Evolutionary conservation across 192 early-diverging fungal genomes (phyloP).

Genomic region (Piromyces sp.): DNA sequence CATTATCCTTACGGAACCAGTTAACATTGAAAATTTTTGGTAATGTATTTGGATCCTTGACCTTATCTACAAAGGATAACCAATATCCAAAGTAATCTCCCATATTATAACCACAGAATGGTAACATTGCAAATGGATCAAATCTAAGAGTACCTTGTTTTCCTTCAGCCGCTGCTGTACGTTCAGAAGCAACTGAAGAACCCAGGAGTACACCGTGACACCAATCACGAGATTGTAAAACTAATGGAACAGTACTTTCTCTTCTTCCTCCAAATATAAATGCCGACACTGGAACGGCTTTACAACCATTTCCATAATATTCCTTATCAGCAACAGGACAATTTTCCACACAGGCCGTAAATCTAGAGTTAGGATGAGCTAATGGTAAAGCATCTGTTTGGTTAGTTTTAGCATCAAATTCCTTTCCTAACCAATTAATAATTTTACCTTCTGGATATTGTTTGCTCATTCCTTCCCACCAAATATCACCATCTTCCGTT

Average conservation of each 20-base stretch:
- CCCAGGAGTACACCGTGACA: background rate
- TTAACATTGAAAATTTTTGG: too few species aligned
- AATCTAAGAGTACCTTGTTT: too few species aligned
- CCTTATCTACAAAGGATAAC: too few species aligned
- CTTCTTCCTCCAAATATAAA: background rate
- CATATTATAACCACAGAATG: conserved; percentile 11
- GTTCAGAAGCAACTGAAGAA: conserved; percentile 3
- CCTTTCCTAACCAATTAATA: background rate
- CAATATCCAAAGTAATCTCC: background rate
- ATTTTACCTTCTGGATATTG: background rate
- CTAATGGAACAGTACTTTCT: conserved; percentile 1
- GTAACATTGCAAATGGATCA: conserved; percentile 1
- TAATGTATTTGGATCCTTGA: too few species aligned
- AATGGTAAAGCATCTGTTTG: background rate
- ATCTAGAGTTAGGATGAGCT: too few species aligned
- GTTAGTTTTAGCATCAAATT: background rate
- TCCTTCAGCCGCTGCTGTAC: conserved; percentile 5
- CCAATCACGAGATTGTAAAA: too few species aligned
- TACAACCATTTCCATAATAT: too few species aligned
- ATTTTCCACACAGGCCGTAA: too few species aligned
- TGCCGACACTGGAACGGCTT: too few species aligned
- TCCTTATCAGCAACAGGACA: too few species aligned
- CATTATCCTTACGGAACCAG: too few species aligned
- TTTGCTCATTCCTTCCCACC: too few species aligned
- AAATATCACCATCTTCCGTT: background rate